phyloP scores from a whole-genome alignment of 148 eudicot species.

The Vaccinium corymbosum region DNA sequence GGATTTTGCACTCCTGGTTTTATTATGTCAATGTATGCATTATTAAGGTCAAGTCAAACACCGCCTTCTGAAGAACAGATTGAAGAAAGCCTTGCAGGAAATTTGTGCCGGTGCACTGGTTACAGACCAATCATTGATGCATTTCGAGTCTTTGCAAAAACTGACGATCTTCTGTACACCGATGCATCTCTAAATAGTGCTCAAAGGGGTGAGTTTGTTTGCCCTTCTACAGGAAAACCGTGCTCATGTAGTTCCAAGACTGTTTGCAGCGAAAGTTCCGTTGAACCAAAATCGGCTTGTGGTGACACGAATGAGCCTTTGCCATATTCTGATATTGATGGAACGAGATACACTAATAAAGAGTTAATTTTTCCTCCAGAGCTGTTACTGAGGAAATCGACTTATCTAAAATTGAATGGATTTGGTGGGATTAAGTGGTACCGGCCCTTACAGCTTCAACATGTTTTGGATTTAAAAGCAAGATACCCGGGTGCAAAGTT shows the following conservation, averaged over 20 bases:
- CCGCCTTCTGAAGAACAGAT: slow-evolving; percentile 84
- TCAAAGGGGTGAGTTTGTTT: slow-evolving; percentile 54
- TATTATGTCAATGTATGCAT: slow-evolving; percentile 97
- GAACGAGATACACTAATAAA: slow-evolving; percentile 65
- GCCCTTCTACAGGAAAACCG: slow-evolving; percentile 95
- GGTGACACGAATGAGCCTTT: slow-evolving; percentile 34
- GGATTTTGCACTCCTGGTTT: slow-evolving; percentile 99
- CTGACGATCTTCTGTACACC: slow-evolving; percentile 63
- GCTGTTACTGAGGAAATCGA: slow-evolving; percentile 50
- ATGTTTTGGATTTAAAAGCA: slow-evolving; percentile 76
- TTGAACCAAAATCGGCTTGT: slow-evolving; percentile 21
- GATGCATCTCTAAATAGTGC: slow-evolving; percentile 28
- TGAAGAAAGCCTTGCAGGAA: slow-evolving; percentile 97
- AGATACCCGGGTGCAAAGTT: slow-evolving; percentile 74
- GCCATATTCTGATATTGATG: slow-evolving; percentile 72
- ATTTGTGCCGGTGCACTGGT: slow-evolving; percentile 97
- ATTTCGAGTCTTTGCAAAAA: slow-evolving; percentile 91
- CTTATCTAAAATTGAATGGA: slow-evolving; percentile 61
- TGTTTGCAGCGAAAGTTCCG: slow-evolving; percentile 24
- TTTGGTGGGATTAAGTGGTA: slow-evolving; percentile 81
- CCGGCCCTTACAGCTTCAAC: slow-evolving; percentile 67
- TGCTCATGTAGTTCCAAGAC: slow-evolving; percentile 71
- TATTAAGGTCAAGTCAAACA: slow-evolving; percentile 66
- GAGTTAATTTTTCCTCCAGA: slow-evolving; percentile 97
- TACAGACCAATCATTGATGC: slow-evolving; percentile 94